A percentile compares a stretch with the other conserved stretches of the same genome.
phyloP scores from a whole-genome alignment of 140 eudicot genomes.

The Cichorium intybus region DNA sequence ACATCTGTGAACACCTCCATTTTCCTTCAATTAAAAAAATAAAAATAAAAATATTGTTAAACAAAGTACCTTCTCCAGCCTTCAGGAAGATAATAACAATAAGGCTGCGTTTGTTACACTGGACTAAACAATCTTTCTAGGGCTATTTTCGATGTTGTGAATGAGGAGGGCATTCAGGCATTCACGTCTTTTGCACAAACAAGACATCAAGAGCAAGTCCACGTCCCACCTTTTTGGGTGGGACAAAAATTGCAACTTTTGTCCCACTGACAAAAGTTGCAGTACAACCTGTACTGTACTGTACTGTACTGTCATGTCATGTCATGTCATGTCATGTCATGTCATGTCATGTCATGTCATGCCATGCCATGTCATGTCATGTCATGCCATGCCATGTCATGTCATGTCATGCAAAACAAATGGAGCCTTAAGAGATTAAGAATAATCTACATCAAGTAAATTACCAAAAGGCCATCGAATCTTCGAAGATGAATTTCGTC shows the following conservation, averaged over 20 bases:
- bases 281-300: no score
- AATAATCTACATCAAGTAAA: conserved; percentile 20
- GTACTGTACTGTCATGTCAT: no score
- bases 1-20: conserved; percentile 97
- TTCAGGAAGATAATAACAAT: neutral
- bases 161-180: neutral
- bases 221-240: neutral
- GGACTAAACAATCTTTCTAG: no score
- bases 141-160: no score
- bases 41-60: conserved; percentile 27
- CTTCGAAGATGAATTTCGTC: conserved; percentile 98
- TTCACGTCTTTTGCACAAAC: neutral
- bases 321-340: no score
- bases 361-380: no score
- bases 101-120: no score
- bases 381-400: neutral
- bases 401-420: neutral
- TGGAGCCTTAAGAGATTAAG: neutral
- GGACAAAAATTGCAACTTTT: no score
- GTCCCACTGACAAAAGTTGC: no score
- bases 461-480: conserved; percentile 96
- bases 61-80: conserved; percentile 13
- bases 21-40: conserved; percentile 59
- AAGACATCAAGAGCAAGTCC: neutral
- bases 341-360: no score